Evolutionary conservation across 148 eudicot genomes (phyloP).

Genomic region (Vaccinium corymbosum): DNA sequence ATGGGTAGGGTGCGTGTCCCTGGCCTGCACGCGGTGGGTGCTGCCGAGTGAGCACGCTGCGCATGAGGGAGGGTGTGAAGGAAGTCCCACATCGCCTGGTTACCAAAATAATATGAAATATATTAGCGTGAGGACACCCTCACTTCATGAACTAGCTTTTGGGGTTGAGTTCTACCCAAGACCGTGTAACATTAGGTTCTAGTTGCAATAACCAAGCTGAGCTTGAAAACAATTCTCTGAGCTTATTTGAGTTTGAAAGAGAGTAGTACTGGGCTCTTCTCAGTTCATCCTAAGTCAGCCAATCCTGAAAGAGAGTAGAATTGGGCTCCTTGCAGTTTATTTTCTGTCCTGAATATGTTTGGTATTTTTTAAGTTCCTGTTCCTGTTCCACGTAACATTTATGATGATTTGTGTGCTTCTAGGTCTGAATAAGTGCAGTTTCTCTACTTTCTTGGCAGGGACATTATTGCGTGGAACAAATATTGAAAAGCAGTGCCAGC

Average conservation of each 20-base stretch:
- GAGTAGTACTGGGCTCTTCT: no score
- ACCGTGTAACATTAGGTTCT: not conserved
- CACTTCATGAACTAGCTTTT: not conserved
- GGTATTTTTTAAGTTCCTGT: conserved; percentile 7
- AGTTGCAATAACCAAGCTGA: not conserved
- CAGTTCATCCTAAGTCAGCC: conserved; percentile 1
- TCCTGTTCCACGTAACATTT: not conserved
- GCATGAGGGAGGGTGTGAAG: no score
- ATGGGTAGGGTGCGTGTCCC: no score
- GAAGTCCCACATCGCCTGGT: no score
- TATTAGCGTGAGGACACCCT: not conserved
- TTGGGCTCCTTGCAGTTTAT: not conserved
- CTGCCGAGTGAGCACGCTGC: no score
- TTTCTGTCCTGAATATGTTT: not conserved
- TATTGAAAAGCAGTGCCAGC: conserved; percentile 20
- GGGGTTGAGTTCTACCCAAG: no score
- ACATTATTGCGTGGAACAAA: conserved; percentile 18
- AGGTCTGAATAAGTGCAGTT: conserved; percentile 31
- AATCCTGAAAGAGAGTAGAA: not conserved
- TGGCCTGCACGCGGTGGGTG: no score
- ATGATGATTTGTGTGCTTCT: conserved; percentile 12
- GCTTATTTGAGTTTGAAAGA: not conserved
- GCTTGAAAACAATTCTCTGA: not conserved
- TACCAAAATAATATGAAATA: no score
- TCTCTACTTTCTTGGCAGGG: conserved; percentile 24